Conservation (phyloP, 306 rosid species). For the Herpetospermum pedunculosum region DNA sequence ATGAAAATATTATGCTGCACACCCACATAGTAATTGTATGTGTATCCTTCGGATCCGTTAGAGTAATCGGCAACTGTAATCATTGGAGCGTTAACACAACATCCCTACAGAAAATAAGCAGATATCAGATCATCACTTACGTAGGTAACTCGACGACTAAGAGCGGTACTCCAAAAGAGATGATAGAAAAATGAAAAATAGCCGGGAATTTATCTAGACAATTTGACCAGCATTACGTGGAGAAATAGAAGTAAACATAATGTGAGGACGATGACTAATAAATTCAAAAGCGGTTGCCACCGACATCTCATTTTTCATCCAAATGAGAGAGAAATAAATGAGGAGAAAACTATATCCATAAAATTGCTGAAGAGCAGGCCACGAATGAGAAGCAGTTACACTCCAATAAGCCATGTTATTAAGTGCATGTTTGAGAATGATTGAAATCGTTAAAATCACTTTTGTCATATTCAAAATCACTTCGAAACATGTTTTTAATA, state of each 20-base stretch:
- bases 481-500: too few species aligned
- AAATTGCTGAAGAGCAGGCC: background rate
- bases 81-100: constrained; percentile 98
- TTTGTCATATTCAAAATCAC: too few species aligned
- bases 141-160: background rate
- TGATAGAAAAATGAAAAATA: background rate
- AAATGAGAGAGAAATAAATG: background rate
- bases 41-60: constrained; percentile 82
- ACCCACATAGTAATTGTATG: constrained; percentile 81
- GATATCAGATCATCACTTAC: background rate
- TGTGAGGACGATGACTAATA: background rate
- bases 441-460: too few species aligned
- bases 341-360: background rate
- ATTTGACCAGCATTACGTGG: background rate
- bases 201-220: background rate
- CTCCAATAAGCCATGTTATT: background rate
- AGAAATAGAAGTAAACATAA: background rate
- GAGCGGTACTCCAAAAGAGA: background rate
- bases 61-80: constrained; percentile 98
- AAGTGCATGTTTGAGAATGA: too few species aligned
- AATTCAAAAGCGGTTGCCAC: background rate
- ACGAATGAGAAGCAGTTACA: background rate
- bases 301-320: background rate
- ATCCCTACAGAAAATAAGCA: constrained; percentile 51
- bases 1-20: constrained; percentile 8